Evolutionary conservation across 2,329 filamentous ascomycete species (phyloP).

Genomic region (Coniochaeta pulveracea): DNA sequence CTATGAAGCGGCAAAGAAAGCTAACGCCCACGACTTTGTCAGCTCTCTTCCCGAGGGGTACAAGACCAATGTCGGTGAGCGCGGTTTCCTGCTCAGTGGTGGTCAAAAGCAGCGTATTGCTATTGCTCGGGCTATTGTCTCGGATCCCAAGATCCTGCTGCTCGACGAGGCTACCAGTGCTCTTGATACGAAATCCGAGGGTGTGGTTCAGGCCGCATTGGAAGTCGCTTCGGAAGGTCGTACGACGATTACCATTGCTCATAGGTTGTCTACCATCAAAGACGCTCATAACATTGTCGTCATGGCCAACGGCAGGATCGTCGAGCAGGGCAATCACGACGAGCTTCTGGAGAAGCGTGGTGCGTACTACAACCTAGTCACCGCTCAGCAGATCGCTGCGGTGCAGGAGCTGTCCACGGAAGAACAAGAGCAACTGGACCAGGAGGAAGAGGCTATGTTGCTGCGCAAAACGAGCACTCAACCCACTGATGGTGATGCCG

Average conservation of each 20-base stretch:
- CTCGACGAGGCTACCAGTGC: conserved; percentile 93
- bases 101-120: conserved; percentile 96
- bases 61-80: conserved; percentile 88
- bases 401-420: conserved; percentile 41
- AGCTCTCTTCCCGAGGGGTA: conserved; percentile 74
- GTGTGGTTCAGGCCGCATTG: conserved; percentile 84
- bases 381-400: conserved; percentile 71
- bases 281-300: conserved; percentile 94
- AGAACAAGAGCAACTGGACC: conserved; percentile 37
- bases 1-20: conserved; percentile 72
- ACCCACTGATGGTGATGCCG: conserved; percentile 20
- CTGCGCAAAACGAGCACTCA: conserved; percentile 31
- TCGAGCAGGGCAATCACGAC: conserved; percentile 86
- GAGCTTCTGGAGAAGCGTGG: conserved; percentile 58
- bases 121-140: conserved; percentile 83
- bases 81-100: conserved; percentile 83
- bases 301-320: conserved; percentile 73
- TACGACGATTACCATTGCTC: conserved; percentile 93
- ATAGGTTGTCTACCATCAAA: conserved; percentile 88
- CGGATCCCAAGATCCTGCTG: conserved; percentile 81
- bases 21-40: conserved; percentile 93
- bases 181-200: conserved; percentile 89
- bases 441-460: conserved; percentile 40
- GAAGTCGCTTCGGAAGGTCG: conserved; percentile 76
- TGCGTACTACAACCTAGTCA: conserved; percentile 77